Evolutionary conservation across 495 filamentous ascomycete genomes (phyloP).

Genomic region (Rhizodiscina lignyota): DNA sequence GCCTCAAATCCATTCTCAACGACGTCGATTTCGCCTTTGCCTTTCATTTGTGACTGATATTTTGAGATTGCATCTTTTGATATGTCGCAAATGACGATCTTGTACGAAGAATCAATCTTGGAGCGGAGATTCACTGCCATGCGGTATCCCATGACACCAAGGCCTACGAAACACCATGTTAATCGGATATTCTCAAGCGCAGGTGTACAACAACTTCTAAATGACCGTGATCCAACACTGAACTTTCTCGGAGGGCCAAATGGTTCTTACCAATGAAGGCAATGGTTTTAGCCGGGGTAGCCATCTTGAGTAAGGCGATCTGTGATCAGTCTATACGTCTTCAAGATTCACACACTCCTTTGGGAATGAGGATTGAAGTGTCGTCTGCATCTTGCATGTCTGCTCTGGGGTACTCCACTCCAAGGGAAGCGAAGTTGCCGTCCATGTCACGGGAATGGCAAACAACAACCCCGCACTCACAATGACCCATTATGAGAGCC

Average conservation of each 20-base stretch:
- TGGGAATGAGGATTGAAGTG: too few species aligned
- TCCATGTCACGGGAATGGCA: too few species aligned
- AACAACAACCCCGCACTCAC: too few species aligned
- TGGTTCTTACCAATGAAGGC: conserved; percentile 12
- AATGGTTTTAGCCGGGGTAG: conserved; percentile 7
- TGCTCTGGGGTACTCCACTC: too few species aligned
- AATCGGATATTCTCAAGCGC: too few species aligned
- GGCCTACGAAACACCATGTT: conserved; percentile 4
- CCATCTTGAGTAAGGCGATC: too few species aligned
- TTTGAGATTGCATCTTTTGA: conserved; percentile 6
- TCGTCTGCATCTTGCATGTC: too few species aligned
- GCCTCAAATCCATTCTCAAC: conserved; percentile 9
- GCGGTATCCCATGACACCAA: conserved; percentile 16
- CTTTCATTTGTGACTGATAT: conserved; percentile 7
- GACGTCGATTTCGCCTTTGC: conserved; percentile 10
- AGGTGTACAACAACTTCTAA: not conserved
- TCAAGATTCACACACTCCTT: too few species aligned
- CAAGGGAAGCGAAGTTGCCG: too few species aligned
- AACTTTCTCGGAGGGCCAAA: not conserved
- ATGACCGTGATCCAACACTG: not conserved
- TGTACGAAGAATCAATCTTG: conserved; percentile 5
- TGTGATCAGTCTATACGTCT: too few species aligned
- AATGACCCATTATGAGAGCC: too few species aligned
- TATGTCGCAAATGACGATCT: conserved; percentile 12
- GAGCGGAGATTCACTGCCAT: conserved; percentile 14